Conservation (phyloP, 441 rosid species). For the Adansonia gregorii region DNA sequence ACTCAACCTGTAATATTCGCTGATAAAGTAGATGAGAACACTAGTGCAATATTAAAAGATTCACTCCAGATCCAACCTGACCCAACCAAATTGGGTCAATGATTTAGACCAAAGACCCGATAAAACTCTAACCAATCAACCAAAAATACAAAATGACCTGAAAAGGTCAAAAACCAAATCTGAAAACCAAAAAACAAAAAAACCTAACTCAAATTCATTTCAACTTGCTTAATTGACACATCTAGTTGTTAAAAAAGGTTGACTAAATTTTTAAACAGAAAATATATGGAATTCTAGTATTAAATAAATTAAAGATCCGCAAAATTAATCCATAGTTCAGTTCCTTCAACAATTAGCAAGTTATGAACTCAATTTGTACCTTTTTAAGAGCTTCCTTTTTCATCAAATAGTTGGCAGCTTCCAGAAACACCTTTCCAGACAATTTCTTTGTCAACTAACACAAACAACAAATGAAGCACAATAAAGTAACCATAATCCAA, state of each 20-base stretch:
- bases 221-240: neutral
- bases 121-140: neutral
- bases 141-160: neutral
- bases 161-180: neutral
- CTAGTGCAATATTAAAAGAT: neutral
- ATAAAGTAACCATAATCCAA: slow-evolving; percentile 25
- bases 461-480: slow-evolving; percentile 29
- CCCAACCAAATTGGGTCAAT: neutral
- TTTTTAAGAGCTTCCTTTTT: slow-evolving; percentile 72
- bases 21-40: neutral
- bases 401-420: slow-evolving; percentile 87
- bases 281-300: neutral
- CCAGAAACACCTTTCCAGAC: slow-evolving; percentile 66
- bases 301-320: neutral
- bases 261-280: neutral
- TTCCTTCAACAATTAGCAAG: neutral
- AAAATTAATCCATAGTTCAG: neutral
- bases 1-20: neutral
- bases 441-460: slow-evolving; percentile 64
- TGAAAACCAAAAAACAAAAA: neutral
- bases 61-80: neutral
- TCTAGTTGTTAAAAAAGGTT: neutral
- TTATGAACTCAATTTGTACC: slow-evolving; percentile 44
- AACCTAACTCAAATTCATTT: slow-evolving; percentile 3
- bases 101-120: neutral